These are phyloP conservation scores for Gossypium mustelinum DNA, from an alignment of 345 rosid species.

Conservation along the genomic window DNA sequence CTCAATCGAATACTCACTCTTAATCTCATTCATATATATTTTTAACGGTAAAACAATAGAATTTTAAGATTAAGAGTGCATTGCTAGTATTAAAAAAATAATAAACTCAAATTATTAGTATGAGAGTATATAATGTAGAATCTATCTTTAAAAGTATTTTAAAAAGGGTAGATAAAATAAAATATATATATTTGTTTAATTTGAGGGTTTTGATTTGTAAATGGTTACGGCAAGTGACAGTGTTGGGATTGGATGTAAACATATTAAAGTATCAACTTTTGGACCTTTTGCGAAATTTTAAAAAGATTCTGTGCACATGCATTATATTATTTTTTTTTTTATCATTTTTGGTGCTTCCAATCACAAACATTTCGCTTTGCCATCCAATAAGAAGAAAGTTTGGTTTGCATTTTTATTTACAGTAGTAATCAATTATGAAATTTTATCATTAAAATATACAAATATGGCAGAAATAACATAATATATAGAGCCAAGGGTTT, in stretches of 20 bases:
- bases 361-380: neutral
- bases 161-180: too few relatives aligned
- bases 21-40: too few relatives aligned
- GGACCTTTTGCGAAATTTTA: neutral
- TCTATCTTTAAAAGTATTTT: too few relatives aligned
- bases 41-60: too few relatives aligned
- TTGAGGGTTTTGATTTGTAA: neutral
- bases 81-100: too few relatives aligned
- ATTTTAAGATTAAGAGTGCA: too few relatives aligned
- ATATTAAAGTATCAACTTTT: neutral
- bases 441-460: neutral
- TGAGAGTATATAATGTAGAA: too few relatives aligned
- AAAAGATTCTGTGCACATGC: constrained; percentile 1
- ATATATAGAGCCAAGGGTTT: neutral
- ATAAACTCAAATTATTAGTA: too few relatives aligned
- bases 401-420: neutral
- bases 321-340: neutral
- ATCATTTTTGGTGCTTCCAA: neutral
- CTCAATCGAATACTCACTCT: too few relatives aligned
- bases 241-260: neutral
- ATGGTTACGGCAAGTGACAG: neutral
- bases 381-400: constrained; percentile 6
- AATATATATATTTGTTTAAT: too few relatives aligned
- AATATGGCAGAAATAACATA: neutral
- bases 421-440: neutral